phyloP scores from a whole-genome alignment of 2,329 filamentous ascomycete genomes.

The Fusarium sp. region DNA sequence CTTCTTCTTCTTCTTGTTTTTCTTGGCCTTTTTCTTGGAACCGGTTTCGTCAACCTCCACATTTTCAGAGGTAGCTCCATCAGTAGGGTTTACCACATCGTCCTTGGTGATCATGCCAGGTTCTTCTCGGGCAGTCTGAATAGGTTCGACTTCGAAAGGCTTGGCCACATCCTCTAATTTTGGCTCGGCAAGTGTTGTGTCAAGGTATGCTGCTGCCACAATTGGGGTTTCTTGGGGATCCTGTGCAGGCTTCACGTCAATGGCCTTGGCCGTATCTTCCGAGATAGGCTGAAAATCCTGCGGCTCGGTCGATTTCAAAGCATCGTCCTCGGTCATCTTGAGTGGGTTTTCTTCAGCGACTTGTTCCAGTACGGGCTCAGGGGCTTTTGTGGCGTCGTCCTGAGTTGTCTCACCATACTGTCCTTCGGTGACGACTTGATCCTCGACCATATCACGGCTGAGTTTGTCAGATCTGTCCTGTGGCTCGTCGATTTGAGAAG shows the following conservation, averaged over 20 bases:
- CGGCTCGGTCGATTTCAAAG: background rate
- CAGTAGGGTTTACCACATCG: background rate
- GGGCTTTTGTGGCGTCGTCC: background rate
- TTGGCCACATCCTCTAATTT: background rate
- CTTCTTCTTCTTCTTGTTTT: constrained; percentile 52
- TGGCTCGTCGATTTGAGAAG: constrained; percentile 44
- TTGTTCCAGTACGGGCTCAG: background rate
- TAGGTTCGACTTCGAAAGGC: background rate
- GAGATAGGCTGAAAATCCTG: background rate
- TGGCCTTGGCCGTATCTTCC: background rate
- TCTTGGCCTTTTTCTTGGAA: constrained; percentile 51
- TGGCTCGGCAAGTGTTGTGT: background rate
- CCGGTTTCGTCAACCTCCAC: constrained; percentile 16
- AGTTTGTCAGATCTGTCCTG: background rate
- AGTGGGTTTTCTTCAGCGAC: background rate
- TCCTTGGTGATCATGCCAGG: background rate
- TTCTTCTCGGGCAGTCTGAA: constrained; percentile 7
- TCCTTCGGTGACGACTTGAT: background rate
- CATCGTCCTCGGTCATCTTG: constrained; percentile 3
- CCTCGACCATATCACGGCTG: constrained; percentile 1
- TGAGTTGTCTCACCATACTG: constrained; percentile 7
- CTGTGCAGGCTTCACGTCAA: constrained; percentile 3
- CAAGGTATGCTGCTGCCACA: constrained; percentile 4
- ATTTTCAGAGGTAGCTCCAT: constrained; percentile 15
- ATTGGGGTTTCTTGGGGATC: background rate